Evolutionary conservation across 2,329 filamentous ascomycete species (phyloP), one percentile per base, ranked within the genome.

Genomic region (Nectriaceae sp.): DNA sequence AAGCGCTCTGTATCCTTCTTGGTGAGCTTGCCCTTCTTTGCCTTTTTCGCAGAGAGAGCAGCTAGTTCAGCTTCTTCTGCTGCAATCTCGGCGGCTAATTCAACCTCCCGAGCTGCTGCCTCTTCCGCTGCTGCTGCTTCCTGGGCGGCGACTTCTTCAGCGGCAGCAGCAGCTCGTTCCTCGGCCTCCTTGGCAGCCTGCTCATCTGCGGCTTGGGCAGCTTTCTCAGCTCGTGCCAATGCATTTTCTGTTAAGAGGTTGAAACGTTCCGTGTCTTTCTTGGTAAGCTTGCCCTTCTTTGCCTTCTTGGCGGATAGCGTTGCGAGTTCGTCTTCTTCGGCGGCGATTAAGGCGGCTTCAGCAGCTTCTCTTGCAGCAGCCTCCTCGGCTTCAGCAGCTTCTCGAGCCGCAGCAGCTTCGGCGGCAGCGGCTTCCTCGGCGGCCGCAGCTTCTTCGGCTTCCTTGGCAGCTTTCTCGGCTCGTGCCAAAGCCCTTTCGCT

Each of bases 51-150:
- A 15, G 62, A 52, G 1, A 70, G 43, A 15, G 58, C 52, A 24
- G 56, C 53, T 11, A 68, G 44, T 33, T 62, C 64, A 11, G 49
- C 57, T 19, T 63, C 61, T 33, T 65, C 63, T 16, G 48, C 49
- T 2, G 54, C 53, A 31, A 62, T 53, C 5, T 26, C 40, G 6
- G 54, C 50, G 2, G 54, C 49, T 20, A 38, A 43, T n/a, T 50
- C 47, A 2, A 70, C 69, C 55, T 76, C 78, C 56, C 76, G 79
- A 21, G 54, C 52, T 0, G 59, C 55, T 29, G 58, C 26, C 39
- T 46, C 48, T 26, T 47, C 44, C 5, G 47, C 55, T 13, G 46
- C 53, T 19, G 49, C 52, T 18, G 53, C 55, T 37, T 55, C 53
- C 11, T 55, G 57, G 10, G 44, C 29, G 21, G 46, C 44, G 18